These are phyloP conservation scores for Neurospora sp. DNA, from an alignment of 495 filamentous ascomycete species.

Conservation along the genomic window DNA sequence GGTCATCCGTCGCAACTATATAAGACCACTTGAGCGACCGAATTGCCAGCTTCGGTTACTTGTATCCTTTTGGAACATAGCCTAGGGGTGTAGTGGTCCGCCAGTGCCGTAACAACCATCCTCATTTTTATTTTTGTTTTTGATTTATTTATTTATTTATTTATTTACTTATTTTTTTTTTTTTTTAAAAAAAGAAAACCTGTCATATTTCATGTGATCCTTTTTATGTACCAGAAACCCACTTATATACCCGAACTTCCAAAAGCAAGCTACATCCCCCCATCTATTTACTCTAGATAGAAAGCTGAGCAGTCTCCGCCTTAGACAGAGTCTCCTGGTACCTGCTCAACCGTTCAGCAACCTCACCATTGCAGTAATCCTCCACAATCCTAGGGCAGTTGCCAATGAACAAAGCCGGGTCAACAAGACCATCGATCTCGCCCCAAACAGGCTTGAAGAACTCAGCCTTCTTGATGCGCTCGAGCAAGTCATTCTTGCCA, in stretches of 20 bases:
- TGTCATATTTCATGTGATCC: background rate
- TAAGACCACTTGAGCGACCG: no score
- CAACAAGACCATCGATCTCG: conserved; percentile 66
- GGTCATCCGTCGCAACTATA: no score
- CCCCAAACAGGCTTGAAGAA: conserved; percentile 78
- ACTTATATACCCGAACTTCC: background rate
- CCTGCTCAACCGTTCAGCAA: conserved; percentile 14
- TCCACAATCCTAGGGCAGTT: conserved; percentile 36
- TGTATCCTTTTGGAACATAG: no score
- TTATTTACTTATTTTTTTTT: no score
- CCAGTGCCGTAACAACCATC: no score
- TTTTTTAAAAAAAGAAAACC: background rate
- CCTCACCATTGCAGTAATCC: conserved; percentile 27
- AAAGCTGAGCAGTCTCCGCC: conserved; percentile 21
- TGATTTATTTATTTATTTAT: no score
- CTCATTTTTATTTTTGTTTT: no score
- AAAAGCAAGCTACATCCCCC: background rate
- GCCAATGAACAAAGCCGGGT: conserved; percentile 62
- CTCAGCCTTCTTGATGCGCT: conserved; percentile 58
- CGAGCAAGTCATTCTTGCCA: conserved; percentile 72
- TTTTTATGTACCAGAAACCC: background rate
- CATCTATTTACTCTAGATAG: conserved; percentile 11
- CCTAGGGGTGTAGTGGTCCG: no score
- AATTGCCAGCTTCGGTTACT: no score
- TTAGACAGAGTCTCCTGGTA: conserved; percentile 14